Evolutionary conservation across 2,329 filamentous ascomycete species (phyloP).

Genomic region (Botryosphaeria dothidea): DNA sequence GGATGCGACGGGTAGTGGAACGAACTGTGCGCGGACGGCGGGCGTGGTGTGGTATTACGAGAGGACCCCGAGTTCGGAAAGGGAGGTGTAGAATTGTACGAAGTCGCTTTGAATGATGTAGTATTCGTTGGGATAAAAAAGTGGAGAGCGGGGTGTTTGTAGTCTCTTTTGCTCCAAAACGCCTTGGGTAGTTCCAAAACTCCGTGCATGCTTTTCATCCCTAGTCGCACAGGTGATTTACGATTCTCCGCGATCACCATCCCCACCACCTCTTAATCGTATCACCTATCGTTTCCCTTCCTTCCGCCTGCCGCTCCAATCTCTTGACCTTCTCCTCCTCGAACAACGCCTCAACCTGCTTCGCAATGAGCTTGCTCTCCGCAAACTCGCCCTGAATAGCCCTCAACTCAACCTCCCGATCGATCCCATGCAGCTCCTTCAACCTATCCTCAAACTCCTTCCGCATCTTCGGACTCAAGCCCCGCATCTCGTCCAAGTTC

Average conservation of each 20-base stretch:
- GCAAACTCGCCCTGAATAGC: conserved; percentile 36
- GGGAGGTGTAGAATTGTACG: neutral
- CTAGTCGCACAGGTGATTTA: neutral
- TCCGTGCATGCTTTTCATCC: conserved; percentile 12
- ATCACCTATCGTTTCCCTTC: conserved; percentile 39
- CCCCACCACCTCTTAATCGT: conserved; percentile 32
- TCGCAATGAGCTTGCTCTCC: conserved; percentile 29
- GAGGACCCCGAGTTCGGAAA: conserved; percentile 36
- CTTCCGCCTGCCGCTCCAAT: conserved; percentile 26
- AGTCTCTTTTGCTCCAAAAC: neutral
- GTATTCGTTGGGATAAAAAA: neutral
- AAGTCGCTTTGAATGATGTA: neutral
- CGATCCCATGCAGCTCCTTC: conserved; percentile 29
- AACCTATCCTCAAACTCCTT: conserved; percentile 37
- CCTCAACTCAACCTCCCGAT: conserved; percentile 36
- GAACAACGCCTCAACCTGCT: conserved; percentile 31
- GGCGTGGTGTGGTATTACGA: conserved; percentile 59
- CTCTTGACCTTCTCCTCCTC: conserved; percentile 19
- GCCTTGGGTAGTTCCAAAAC: conserved; percentile 5
- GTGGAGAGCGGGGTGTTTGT: neutral
- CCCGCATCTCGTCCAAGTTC: conserved; percentile 29
- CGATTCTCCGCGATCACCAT: neutral
- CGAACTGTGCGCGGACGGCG: conserved; percentile 57
- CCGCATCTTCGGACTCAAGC: conserved; percentile 31
- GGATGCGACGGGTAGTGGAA: conserved; percentile 45